Evolutionary conservation across 2,329 filamentous ascomycete species (phyloP).

Genomic region (Fusarium oligoseptatum): DNA sequence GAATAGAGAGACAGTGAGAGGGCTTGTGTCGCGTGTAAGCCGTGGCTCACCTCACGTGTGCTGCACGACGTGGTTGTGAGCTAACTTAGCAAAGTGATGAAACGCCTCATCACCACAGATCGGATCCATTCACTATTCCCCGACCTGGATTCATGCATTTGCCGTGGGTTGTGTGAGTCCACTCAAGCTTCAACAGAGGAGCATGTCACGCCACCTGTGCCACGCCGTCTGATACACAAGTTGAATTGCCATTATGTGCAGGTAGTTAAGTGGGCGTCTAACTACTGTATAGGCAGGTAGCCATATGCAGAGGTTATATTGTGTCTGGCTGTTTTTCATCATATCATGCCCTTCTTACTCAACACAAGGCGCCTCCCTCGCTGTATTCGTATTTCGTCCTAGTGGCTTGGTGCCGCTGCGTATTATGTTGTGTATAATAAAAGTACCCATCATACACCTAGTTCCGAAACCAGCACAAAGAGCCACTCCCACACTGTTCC

Average conservation of each 20-base stretch:
- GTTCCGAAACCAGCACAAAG: not conserved
- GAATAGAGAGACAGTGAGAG: not conserved
- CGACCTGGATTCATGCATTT: slow-evolving; percentile 28
- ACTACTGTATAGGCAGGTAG: not conserved
- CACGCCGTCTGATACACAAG: slow-evolving; percentile 2
- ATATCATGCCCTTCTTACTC: not conserved
- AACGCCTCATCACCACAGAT: slow-evolving; percentile 20
- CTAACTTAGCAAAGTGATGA: slow-evolving; percentile 8
- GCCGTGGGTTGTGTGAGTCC: slow-evolving; percentile 17
- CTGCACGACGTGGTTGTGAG: not conserved
- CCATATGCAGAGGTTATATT: not conserved
- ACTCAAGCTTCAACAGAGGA: slow-evolving; percentile 20
- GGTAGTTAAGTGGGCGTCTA: too few relatives aligned
- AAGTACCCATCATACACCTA: slow-evolving; percentile 7
- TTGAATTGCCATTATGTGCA: not conserved
- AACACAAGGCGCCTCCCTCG: not conserved
- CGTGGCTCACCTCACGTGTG: not conserved
- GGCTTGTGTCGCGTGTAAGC: not conserved
- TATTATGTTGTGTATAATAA: not conserved
- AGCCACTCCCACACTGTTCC: not conserved
- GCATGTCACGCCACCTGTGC: slow-evolving; percentile 26
- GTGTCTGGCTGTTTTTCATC: not conserved
- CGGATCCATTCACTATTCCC: slow-evolving; percentile 21
- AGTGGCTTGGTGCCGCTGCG: slow-evolving; percentile 5
- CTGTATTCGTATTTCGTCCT: not conserved